Conservation (phyloP, 2,329 filamentous ascomycete genomes). For the Hypoxylon sp. region DNA sequence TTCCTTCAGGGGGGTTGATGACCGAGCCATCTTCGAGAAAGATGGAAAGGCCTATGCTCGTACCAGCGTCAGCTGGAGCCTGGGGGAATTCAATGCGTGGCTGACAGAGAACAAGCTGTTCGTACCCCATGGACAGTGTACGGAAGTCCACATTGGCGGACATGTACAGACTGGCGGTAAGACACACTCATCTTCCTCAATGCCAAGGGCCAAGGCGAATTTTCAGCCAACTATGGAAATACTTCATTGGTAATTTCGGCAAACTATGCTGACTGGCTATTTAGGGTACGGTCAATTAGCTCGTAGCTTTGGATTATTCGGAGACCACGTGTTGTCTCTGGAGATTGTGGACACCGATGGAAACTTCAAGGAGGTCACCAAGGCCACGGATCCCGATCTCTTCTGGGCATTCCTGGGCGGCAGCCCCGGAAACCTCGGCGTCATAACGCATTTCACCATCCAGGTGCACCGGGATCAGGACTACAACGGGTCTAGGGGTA, state of each 20-base stretch:
- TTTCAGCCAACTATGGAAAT: no score
- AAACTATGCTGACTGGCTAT: conserved; percentile 7
- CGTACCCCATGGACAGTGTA: conserved; percentile 61
- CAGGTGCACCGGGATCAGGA: conserved; percentile 57
- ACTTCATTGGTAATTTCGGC: neutral
- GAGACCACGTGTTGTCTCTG: conserved; percentile 64
- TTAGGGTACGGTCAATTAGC: conserved; percentile 59
- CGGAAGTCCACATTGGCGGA: conserved; percentile 60
- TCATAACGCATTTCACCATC: conserved; percentile 67
- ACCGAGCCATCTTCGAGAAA: conserved; percentile 51
- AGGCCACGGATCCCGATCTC: conserved; percentile 64
- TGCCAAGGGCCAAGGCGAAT: no score
- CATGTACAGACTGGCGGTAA: conserved; percentile 62
- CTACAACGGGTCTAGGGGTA: conserved; percentile 56
- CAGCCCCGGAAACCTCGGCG: conserved; percentile 68
- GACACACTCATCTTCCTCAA: neutral
- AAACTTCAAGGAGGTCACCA: conserved; percentile 59
- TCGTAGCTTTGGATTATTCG: conserved; percentile 65
- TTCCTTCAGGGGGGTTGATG: conserved; percentile 53
- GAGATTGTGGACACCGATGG: conserved; percentile 63
- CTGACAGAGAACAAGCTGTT: conserved; percentile 57
- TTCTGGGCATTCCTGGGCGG: conserved; percentile 71
- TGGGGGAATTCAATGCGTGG: conserved; percentile 59
- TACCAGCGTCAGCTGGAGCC: conserved; percentile 57
- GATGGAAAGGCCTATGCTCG: conserved; percentile 54